Evolutionary conservation across 2,329 filamentous ascomycete species (phyloP).

Genomic region (Ascochyta koolunga): DNA sequence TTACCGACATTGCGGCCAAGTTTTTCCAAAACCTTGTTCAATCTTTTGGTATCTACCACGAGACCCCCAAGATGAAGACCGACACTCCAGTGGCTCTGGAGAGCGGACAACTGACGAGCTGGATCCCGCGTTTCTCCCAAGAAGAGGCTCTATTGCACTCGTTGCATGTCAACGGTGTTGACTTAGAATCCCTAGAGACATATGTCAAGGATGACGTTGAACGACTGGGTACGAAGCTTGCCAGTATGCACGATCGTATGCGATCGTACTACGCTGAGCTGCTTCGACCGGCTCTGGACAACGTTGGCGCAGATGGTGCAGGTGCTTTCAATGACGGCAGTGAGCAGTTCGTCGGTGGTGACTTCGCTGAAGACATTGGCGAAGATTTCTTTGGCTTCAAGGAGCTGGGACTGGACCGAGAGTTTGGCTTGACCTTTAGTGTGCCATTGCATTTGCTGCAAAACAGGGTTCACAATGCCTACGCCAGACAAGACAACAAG

Average conservation of each 20-base stretch:
- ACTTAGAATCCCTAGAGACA: slow-evolving; percentile 78
- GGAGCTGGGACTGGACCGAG: slow-evolving; percentile 87
- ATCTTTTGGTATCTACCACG: slow-evolving; percentile 81
- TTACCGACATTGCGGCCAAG: slow-evolving; percentile 86
- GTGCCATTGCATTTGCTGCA: slow-evolving; percentile 95
- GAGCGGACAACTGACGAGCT: slow-evolving; percentile 49
- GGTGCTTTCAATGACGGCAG: slow-evolving; percentile 95
- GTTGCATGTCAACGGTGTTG: slow-evolving; percentile 81
- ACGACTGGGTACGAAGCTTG: slow-evolving; percentile 77
- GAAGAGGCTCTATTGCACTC: slow-evolving; percentile 90
- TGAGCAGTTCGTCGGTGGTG: slow-evolving; percentile 94
- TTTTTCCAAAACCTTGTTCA: slow-evolving; percentile 85
- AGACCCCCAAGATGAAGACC: slow-evolving; percentile 76
- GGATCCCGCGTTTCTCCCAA: slow-evolving; percentile 73
- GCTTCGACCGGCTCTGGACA: slow-evolving; percentile 81
- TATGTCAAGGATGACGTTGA: slow-evolving; percentile 97
- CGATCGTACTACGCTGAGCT: slow-evolving; percentile 91
- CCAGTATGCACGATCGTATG: slow-evolving; percentile 90
- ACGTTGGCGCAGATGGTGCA: slow-evolving; percentile 81
- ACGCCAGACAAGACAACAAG: slow-evolving; percentile 75
- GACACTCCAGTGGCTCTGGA: slow-evolving; percentile 40
- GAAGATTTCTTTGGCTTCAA: slow-evolving; percentile 99
- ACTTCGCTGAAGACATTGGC: slow-evolving; percentile 96
- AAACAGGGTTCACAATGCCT: slow-evolving; percentile 83
- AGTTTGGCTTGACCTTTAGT: slow-evolving; percentile 86